Evolutionary conservation across 306 rosid species (phyloP).

Genomic region (Hylodesmum podocarpum): DNA sequence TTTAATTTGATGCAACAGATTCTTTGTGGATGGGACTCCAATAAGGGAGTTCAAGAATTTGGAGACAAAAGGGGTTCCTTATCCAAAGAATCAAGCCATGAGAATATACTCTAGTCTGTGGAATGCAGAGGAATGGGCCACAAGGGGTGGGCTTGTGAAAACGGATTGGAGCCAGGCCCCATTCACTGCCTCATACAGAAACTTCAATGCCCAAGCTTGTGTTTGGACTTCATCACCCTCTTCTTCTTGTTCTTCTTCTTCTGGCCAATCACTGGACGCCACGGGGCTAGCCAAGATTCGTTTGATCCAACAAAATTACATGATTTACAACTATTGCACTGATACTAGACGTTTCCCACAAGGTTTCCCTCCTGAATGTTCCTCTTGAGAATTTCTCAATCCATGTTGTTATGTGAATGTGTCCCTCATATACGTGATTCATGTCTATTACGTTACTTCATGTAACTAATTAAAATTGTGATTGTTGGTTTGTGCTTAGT

Average conservation of each 20-base stretch:
- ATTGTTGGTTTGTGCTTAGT: background rate
- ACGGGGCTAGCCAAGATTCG: conserved; percentile 36
- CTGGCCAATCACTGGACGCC: conserved; percentile 31
- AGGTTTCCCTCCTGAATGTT: conserved; percentile 44
- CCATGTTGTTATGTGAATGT: background rate
- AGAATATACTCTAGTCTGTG: conserved; percentile 59
- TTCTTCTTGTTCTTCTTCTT: conserved; percentile 29
- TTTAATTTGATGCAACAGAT: conserved; percentile 14
- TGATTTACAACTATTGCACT: conserved; percentile 56
- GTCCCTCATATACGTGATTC: background rate
- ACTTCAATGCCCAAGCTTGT: conserved; percentile 50
- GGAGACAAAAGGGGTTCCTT: conserved; percentile 54
- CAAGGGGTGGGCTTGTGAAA: conserved; percentile 67
- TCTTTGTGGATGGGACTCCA: conserved; percentile 60
- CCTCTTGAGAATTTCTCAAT: background rate
- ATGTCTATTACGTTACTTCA: background rate
- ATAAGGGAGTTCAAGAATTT: conserved; percentile 63
- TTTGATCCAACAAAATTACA: conserved; percentile 50
- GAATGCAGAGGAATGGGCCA: conserved; percentile 71
- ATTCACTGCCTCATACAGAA: conserved; percentile 55
- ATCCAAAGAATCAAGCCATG: conserved; percentile 57
- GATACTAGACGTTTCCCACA: conserved; percentile 51
- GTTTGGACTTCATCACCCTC: conserved; percentile 41
- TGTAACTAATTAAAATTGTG: background rate
- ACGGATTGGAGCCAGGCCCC: conserved; percentile 67